Evolutionary conservation across 345 rosid genomes (phyloP), one percentile per base, ranked within the genome.

Genomic region (Litchi chinensis): DNA sequence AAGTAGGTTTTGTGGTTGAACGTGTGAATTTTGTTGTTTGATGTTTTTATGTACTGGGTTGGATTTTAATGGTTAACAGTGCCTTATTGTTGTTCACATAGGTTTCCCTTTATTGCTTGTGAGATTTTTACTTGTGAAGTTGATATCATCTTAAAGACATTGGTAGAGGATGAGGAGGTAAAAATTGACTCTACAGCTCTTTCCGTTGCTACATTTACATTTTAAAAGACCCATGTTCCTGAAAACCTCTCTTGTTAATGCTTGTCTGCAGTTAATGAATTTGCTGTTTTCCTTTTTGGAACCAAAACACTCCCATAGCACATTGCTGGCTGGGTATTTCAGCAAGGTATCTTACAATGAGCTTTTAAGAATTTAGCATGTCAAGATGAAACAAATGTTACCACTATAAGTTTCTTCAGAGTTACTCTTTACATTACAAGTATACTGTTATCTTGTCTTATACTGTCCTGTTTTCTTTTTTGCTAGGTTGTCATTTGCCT

Each of bases 41-140:
- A 60, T 81, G 48, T 73, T 78, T 10, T 39, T 65, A 2, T 65
- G 41, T 68, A 10, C 39, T 6, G 70, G 26, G 40, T 68, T 43
- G 70, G 43, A 56, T 43, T 57, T 22, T 65, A n/a, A 48, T 70
- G 43, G 24, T 76, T 63, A 54, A 65, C 56, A 11, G 66, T 28
- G 44, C 12, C 43, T 24, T 62, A 50, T n/a, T 72, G 9, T 22
- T 46, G 76, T 57, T 74, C 12, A 11, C 57, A 69, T 71, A 95
- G 98, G 95, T 87, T 92, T 85, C 98, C 98, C 70, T 95, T 95
- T 80, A 85, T 95, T 76, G 93, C 98, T 24, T 92, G 97, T 80
- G 98, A 95, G 87, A 91, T 95, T 48, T 93, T 95, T 85, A 95
- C 97, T 13, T 93, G 98, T 86, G 97, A 93, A 85, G 93, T 95